Percentiles rank a stretch among this genome's conserved stretches.
These are phyloP conservation scores for Nitzschia putrida DNA, from an alignment of 108 stramenopile species.

Conservation along the genomic window DNA sequence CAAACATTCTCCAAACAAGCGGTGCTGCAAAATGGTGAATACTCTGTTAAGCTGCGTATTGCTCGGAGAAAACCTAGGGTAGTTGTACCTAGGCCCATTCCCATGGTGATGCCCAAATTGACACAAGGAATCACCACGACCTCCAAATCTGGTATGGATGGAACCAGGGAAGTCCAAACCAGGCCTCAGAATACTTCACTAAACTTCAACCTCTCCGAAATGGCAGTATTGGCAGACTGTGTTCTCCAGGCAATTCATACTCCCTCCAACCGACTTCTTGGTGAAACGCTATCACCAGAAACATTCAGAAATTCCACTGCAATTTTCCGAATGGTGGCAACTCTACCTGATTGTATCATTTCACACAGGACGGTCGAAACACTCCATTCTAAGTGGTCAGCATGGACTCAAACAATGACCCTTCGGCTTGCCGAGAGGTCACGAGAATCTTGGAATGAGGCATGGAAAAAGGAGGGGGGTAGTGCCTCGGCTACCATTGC, in stretches of 20 bases:
- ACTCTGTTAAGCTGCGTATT: constrained; percentile 25
- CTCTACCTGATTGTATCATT: constrained; percentile 2
- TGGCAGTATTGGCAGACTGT: constrained; percentile 20
- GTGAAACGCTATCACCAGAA: constrained; percentile 4
- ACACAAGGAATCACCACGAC: background rate
- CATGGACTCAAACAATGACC: background rate
- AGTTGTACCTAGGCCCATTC: background rate
- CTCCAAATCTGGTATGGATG: background rate
- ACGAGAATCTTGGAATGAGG: constrained; percentile 9
- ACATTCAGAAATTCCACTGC: background rate
- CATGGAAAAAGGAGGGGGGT: constrained; percentile 12
- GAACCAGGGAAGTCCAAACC: background rate
- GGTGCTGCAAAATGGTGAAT: background rate
- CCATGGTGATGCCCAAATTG: background rate
- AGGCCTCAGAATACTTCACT: constrained; percentile 5
- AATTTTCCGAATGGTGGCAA: constrained; percentile 14
- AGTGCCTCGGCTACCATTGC: constrained; percentile 2
- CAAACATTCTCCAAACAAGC: constrained; percentile 36
- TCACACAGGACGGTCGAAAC: background rate
- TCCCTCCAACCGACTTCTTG: constrained; percentile 13
- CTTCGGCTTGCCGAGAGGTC: background rate
- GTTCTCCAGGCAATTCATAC: constrained; percentile 23
- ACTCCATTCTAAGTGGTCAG: constrained; percentile 15
- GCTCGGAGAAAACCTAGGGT: constrained; percentile 34
- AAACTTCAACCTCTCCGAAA: constrained; percentile 2